Evolutionary conservation across 2,329 filamentous ascomycete genomes (phyloP).

Genomic region (Epichloe sibirici): DNA sequence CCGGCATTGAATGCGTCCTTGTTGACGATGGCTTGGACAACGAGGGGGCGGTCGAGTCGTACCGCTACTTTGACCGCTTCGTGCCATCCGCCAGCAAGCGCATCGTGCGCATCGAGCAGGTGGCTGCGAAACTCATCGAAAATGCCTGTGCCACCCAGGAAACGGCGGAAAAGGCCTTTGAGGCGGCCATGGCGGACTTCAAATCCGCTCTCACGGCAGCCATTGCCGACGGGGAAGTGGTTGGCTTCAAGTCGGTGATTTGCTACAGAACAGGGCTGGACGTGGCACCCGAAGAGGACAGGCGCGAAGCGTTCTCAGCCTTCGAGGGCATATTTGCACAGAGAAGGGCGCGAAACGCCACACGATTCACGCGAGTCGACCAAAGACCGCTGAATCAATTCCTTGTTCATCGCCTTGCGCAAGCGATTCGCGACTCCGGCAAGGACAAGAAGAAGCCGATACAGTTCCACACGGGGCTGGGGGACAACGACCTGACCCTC

Average conservation of each 20-base stretch:
- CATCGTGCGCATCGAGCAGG: slow-evolving; percentile 65
- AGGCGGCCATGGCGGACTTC: slow-evolving; percentile 23
- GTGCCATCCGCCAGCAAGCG: slow-evolving; percentile 53
- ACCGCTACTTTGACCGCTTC: slow-evolving; percentile 53
- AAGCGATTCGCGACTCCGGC: slow-evolving; percentile 37
- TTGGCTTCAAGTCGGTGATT: slow-evolving; percentile 72
- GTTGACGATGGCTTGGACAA: slow-evolving; percentile 65
- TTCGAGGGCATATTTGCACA: slow-evolving; percentile 25
- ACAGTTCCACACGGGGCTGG: slow-evolving; percentile 74
- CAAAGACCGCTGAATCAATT: slow-evolving; percentile 56
- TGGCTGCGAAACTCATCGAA: slow-evolving; percentile 52
- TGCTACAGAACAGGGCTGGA: slow-evolving; percentile 69
- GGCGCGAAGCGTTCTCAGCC: slow-evolving; percentile 27
- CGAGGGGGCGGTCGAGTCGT: slow-evolving; percentile 42
- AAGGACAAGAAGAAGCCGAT: slow-evolving; percentile 51
- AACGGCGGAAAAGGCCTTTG: slow-evolving; percentile 14
- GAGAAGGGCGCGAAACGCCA: slow-evolving; percentile 6
- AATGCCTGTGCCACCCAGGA: slow-evolving; percentile 25
- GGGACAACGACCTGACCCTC: slow-evolving; percentile 66
- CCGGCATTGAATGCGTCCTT: slow-evolving; percentile 60
- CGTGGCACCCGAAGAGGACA: slow-evolving; percentile 34
- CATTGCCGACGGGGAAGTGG: slow-evolving; percentile 54
- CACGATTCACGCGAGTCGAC: slow-evolving; percentile 41
- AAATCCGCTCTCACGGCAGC: slow-evolving; percentile 38
- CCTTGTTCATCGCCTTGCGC: slow-evolving; percentile 52